Evolutionary conservation across 2,329 filamentous ascomycete genomes (phyloP), one percentile per base, ranked within the genome.

Genomic region (Fonsecaea multimorphosa): DNA sequence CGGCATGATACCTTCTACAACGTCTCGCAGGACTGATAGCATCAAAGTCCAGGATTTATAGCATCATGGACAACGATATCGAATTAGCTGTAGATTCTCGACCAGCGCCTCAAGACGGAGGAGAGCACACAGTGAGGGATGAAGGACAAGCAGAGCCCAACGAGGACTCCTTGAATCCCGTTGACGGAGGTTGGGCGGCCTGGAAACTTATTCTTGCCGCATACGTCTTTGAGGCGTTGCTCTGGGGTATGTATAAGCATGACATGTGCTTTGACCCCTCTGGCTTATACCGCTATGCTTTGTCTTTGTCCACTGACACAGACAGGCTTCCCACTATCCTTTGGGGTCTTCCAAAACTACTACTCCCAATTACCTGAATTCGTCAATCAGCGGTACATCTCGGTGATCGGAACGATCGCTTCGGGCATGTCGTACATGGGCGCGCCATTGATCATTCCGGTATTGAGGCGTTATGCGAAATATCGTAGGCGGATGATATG

Each of bases 401-500:
- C 76, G 5, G 66, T 76, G 9, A 72, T 77, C 29, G 76, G 76
- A n/a, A 77, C 75, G 27, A 73, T 72, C 58, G 74, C 75, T 11
- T 67, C 64, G 16, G 66, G 67, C 49, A 72, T 67, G 63, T 71
- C 32, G 65, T 71, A 65, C 65, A 58, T 67, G 62, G 74, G 63
- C 1, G 71, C 71, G 8, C 69, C 71, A 0, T n/a, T 72, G 11
- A 70, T 74, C 22, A 75, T 75, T 5, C 71, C 75, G 3, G 52
- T 81, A 5, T 72, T 76, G 0, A 74, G 76, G 64, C 75, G 77
- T 1, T 78, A 72, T 40, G 72, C 73, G 14, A 71, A 73, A 12
- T 78, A 75, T 64, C 76, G 77, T 51, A 68, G 68, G 1, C 73
- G 75, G 0, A 76, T 79, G 71, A 78, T 82, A 4, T 78, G 72